These are phyloP conservation scores for Termitomyces sp. DNA, from an alignment of 768 basidiomycete genomes.

Conservation along the genomic window DNA sequence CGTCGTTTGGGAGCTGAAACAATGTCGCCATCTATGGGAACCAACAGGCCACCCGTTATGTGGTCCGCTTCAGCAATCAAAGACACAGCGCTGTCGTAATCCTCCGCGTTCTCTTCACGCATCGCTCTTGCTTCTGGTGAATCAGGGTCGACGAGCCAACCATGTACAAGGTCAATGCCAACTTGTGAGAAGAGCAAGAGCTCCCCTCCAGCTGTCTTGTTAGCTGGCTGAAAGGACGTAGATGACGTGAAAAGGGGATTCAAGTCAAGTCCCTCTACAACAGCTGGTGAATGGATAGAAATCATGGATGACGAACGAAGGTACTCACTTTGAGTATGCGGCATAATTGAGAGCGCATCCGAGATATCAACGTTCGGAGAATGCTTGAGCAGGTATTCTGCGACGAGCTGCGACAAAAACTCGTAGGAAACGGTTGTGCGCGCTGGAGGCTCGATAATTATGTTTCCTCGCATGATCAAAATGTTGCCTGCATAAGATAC, in stretches of 20 bases:
- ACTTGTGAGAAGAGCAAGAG: slow-evolving; percentile 83
- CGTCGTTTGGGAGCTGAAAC: slow-evolving; percentile 17
- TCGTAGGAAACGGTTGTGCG: slow-evolving; percentile 80
- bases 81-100: slow-evolving; percentile 74
- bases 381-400: slow-evolving; percentile 69
- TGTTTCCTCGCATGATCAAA: slow-evolving; percentile 79
- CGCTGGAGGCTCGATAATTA: slow-evolving; percentile 63
- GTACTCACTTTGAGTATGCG: slow-evolving; percentile 68
- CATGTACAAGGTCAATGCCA: slow-evolving; percentile 80
- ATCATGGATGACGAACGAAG: not conserved
- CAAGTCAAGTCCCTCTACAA: slow-evolving; percentile 80
- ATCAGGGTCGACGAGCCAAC: slow-evolving; percentile 80
- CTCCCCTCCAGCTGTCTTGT: slow-evolving; percentile 59
- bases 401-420: slow-evolving; percentile 79
- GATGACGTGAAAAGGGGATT: slow-evolving; percentile 79
- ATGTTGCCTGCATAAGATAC: slow-evolving; percentile 64
- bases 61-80: slow-evolving; percentile 81
- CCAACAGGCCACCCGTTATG: slow-evolving; percentile 58
- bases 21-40: slow-evolving; percentile 35
- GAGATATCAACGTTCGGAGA: slow-evolving; percentile 62
- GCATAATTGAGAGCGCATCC: slow-evolving; percentile 73
- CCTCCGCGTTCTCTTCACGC: slow-evolving; percentile 37
- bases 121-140: slow-evolving; percentile 58
- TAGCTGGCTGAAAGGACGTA: slow-evolving; percentile 64
- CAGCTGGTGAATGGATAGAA: not conserved